Percentiles rank a stretch among this genome's conserved stretches.
Conservation (phyloP, 768 basidiomycete species). For the Pisolithus microcarpus region DNA sequence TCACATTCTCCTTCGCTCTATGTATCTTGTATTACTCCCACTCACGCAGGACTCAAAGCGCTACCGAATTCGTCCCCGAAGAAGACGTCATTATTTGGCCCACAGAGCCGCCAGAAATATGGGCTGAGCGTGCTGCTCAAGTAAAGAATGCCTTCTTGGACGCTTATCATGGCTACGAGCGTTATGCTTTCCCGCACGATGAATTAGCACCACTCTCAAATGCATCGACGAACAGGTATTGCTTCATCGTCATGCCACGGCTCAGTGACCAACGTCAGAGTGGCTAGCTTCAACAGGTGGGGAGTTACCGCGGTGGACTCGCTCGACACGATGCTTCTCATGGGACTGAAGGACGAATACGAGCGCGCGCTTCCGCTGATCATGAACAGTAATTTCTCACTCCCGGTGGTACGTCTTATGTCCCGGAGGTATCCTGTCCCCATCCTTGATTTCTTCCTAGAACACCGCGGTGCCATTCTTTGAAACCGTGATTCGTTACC, state of each 20-base stretch:
- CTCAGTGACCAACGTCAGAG: neutral
- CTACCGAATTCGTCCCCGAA: neutral
- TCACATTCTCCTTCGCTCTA: conserved; percentile 7
- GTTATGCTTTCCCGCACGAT: conserved; percentile 54
- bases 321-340: conserved; percentile 79
- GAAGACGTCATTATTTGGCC: conserved; percentile 17
- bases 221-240: conserved; percentile 42
- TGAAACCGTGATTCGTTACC: conserved; percentile 84
- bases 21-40: conserved; percentile 18
- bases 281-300: conserved; percentile 73
- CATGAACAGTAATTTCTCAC: conserved; percentile 41
- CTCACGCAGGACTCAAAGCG: neutral
- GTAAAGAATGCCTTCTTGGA: conserved; percentile 60
- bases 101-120: conserved; percentile 29
- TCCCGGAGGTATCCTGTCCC: neutral
- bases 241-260: conserved; percentile 7
- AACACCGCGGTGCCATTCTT: conserved; percentile 50
- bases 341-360: conserved; percentile 72
- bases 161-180: conserved; percentile 61
- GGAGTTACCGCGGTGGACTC: conserved; percentile 73
- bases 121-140: conserved; percentile 46
- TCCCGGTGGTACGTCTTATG: conserved; percentile 32
- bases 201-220: conserved; percentile 54
- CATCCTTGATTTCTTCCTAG: conserved; percentile 6
- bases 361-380: conserved; percentile 51